Evolutionary conservation across 129 eudicot genomes (phyloP).

Genomic region (Centaurea solstitialis): DNA sequence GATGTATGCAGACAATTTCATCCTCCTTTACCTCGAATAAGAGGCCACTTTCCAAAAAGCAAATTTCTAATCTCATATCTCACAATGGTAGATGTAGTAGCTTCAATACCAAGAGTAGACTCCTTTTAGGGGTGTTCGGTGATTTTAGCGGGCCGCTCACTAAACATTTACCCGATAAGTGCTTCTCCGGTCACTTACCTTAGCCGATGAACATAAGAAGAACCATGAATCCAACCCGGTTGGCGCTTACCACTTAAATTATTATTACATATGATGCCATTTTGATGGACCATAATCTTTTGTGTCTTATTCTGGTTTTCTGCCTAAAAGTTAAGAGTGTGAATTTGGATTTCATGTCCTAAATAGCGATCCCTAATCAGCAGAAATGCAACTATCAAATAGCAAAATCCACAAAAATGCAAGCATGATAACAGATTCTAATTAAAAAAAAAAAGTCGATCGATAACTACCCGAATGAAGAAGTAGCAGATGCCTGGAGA

Average conservation of each 20-base stretch:
- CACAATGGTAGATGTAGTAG: background rate
- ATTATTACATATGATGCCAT: too few species aligned
- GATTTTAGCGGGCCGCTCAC: background rate
- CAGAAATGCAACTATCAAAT: background rate
- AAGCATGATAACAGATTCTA: background rate
- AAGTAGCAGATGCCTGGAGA: slow-evolving; percentile 46
- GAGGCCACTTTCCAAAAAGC: background rate
- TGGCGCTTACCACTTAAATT: too few species aligned
- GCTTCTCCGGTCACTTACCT: too few species aligned
- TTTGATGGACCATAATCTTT: too few species aligned
- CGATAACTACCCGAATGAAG: slow-evolving; percentile 46
- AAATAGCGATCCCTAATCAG: background rate
- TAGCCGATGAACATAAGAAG: too few species aligned
- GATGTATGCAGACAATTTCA: background rate
- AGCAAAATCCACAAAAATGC: background rate
- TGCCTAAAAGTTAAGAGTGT: background rate
- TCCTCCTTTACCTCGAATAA: background rate
- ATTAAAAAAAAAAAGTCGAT: background rate
- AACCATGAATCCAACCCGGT: too few species aligned
- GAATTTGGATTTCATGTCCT: background rate
- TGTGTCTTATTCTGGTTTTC: background rate
- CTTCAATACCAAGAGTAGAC: background rate
- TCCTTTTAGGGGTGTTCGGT: background rate
- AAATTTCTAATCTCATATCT: background rate
- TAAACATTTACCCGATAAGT: too few species aligned